Conservation (phyloP, 2,329 filamentous ascomycete genomes). For the Ceratocystiopsis minuta region DNA sequence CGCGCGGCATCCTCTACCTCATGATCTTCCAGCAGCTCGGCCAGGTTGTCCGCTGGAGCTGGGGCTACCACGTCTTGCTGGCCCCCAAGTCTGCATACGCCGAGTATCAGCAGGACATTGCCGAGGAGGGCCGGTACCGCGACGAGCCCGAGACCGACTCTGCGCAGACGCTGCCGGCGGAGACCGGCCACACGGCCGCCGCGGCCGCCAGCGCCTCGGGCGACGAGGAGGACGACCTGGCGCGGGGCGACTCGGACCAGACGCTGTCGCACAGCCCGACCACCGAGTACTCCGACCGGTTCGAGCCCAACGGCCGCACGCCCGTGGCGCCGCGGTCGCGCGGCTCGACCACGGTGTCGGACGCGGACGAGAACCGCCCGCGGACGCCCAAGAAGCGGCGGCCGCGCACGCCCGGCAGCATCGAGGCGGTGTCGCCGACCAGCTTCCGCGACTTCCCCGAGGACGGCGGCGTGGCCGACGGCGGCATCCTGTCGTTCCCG, state of each 20-base stretch:
- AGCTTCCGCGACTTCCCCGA: conserved; percentile 4
- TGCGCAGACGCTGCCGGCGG: no score
- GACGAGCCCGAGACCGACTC: conserved; percentile 20
- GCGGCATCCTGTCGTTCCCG: conserved; percentile 45
- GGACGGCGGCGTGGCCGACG: conserved; percentile 15
- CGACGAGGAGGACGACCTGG: conserved; percentile 18
- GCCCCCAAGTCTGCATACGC: conserved; percentile 61
- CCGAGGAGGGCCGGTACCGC: conserved; percentile 41
- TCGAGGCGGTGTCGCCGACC: no score
- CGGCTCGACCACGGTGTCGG: conserved; percentile 30
- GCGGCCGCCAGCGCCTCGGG: conserved; percentile 15
- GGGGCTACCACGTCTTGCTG: conserved; percentile 91
- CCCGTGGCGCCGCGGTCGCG: conserved; percentile 32
- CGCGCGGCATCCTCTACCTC: conserved; percentile 84
- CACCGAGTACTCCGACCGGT: conserved; percentile 28
- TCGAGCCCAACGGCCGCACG: conserved; percentile 37
- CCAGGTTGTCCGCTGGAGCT: conserved; percentile 90
- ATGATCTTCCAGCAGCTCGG: conserved; percentile 96
- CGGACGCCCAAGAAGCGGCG: conserved; percentile 11
- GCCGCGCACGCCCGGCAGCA: conserved; percentile 12
- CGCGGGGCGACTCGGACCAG: not conserved
- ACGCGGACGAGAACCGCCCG: conserved; percentile 23
- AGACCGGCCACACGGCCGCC: not conserved
- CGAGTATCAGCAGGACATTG: conserved; percentile 38
- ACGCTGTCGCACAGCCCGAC: conserved; percentile 15